phyloP scores from a whole-genome alignment of 2,329 filamentous ascomycete species.

The Aureobasidium lini region DNA sequence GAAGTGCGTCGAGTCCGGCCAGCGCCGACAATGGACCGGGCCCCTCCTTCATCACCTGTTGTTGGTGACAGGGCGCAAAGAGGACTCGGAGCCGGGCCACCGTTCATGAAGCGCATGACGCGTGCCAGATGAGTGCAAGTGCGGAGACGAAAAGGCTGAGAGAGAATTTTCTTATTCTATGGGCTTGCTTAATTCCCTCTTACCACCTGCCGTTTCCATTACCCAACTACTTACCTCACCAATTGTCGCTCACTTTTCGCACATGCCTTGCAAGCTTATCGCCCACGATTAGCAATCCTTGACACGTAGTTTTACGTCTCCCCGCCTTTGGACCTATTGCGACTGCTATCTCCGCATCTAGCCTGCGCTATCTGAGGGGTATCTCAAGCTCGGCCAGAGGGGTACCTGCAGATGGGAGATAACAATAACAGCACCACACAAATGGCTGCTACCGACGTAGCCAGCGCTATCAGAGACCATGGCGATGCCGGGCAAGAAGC shows the following conservation, averaged over 20 bases:
- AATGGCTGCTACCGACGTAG: conserved; percentile 32
- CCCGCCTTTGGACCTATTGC: conserved; percentile 13
- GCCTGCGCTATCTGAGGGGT: conserved; percentile 13
- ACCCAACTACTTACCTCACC: conserved; percentile 43
- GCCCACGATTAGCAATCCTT: conserved; percentile 17
- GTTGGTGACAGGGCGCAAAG: conserved; percentile 5
- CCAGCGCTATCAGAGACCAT: conserved; percentile 35
- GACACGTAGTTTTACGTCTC: conserved; percentile 8
- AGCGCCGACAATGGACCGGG: conserved; percentile 7
- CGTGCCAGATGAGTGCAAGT: neutral
- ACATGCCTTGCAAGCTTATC: conserved; percentile 15
- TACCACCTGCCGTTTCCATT: conserved; percentile 33
- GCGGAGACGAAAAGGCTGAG: conserved; percentile 3
- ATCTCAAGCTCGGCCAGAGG: conserved; percentile 19
- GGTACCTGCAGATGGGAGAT: conserved; percentile 46
- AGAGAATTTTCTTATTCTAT: conserved; percentile 14
- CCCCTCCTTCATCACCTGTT: conserved; percentile 1
- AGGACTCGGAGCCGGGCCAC: conserved; percentile 11
- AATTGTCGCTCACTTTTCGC: conserved; percentile 25
- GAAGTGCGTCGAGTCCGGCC: neutral
- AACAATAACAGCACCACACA: conserved; percentile 23
- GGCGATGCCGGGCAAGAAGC: conserved; percentile 36
- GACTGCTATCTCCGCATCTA: conserved; percentile 12
- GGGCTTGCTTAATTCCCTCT: conserved; percentile 15
- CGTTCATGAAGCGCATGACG: conserved; percentile 12